phyloP scores from a whole-genome alignment of 495 filamentous ascomycete species.

The Lasiosphaeriaceae sp. region DNA sequence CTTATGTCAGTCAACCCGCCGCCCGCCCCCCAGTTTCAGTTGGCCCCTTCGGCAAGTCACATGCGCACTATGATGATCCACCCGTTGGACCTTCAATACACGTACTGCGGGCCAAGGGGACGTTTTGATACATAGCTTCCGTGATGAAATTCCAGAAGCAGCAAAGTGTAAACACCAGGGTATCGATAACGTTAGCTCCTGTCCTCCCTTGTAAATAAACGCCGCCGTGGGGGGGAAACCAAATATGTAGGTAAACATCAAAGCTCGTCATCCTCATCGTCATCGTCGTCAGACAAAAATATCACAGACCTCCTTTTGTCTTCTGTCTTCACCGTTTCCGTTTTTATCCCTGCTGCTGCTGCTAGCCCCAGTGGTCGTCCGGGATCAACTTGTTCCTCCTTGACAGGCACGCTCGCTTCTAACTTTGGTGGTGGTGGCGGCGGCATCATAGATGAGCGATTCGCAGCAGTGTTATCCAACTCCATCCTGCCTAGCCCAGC shows the following conservation, averaged over 20 bases:
- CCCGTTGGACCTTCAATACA: no score
- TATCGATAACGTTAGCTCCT: no score
- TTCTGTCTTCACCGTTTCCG: conserved; percentile 7
- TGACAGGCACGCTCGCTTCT: background rate
- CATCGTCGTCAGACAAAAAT: background rate
- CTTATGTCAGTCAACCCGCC: no score
- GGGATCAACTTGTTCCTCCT: background rate
- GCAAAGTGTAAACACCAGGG: background rate
- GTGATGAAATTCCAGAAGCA: background rate
- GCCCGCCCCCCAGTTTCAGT: no score
- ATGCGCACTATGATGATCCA: background rate
- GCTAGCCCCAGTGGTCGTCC: background rate
- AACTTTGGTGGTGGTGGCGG: background rate
- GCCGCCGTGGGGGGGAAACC: background rate
- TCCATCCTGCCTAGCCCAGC: background rate
- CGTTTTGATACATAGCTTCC: background rate
- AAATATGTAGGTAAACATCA: background rate
- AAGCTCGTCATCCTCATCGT: conserved; percentile 18
- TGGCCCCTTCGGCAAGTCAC: background rate
- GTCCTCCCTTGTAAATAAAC: background rate
- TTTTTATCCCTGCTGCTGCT: background rate
- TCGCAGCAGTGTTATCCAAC: no score
- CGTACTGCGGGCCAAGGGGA: background rate
- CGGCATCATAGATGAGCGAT: no score
- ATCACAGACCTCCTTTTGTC: background rate